Evolutionary conservation across 1,139 yeast genomes (phyloP).

Genomic region (Geotrichum klebahnii): DNA sequence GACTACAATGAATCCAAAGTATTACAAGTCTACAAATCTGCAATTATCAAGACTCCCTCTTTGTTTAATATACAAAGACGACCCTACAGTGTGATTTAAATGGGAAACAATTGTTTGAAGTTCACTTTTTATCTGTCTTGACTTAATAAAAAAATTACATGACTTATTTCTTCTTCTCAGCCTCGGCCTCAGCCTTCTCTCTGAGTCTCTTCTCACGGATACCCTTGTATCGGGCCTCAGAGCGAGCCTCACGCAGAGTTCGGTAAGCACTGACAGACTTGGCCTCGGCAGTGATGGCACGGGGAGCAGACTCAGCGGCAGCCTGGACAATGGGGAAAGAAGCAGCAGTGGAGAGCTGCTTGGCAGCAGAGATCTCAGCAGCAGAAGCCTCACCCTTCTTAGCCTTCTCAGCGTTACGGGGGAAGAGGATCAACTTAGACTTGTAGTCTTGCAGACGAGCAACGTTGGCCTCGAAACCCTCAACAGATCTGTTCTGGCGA

Average conservation of each 20-base stretch:
- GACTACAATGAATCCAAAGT: too few relatives aligned
- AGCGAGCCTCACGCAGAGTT: slow-evolving; percentile 93
- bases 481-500: slow-evolving; percentile 97
- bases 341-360: slow-evolving; percentile 68
- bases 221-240: slow-evolving; percentile 91
- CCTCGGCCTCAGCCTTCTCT: slow-evolving; percentile 98
- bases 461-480: slow-evolving; percentile 91
- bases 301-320: slow-evolving; percentile 67
- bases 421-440: slow-evolving; percentile 92
- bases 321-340: slow-evolving; percentile 90
- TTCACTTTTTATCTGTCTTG: background rate
- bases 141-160: slow-evolving; percentile 5
- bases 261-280: slow-evolving; percentile 66
- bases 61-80: too few relatives aligned
- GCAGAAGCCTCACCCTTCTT: slow-evolving; percentile 52
- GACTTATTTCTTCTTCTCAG: slow-evolving; percentile 91
- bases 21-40: too few relatives aligned
- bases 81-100: too few relatives aligned
- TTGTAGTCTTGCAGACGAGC: slow-evolving; percentile 95
- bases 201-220: slow-evolving; percentile 95
- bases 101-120: background rate
- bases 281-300: slow-evolving; percentile 90
- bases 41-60: too few relatives aligned
- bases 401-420: slow-evolving; percentile 70
- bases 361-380: slow-evolving; percentile 64